These are phyloP conservation scores for Davidsoniella eucalypti DNA, from an alignment of 2,329 filamentous ascomycete species.

Conservation along the genomic window DNA sequence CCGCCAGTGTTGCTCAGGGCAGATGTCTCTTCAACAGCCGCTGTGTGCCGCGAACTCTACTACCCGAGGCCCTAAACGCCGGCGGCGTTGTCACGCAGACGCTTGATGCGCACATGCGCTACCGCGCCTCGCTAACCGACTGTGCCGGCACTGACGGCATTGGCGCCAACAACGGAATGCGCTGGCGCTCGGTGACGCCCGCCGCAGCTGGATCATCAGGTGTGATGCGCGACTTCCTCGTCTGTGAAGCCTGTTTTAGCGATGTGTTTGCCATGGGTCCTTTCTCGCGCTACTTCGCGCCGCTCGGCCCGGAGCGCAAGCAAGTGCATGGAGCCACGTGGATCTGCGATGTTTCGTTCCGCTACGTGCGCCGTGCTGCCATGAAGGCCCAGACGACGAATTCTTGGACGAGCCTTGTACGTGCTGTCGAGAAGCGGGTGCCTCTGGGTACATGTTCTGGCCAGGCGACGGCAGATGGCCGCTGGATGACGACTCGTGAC, in stretches of 20 bases:
- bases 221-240: constrained; percentile 20
- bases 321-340: constrained; percentile 15
- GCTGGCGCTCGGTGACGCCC: constrained; percentile 19
- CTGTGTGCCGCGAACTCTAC: neutral
- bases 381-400: constrained; percentile 14
- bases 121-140: constrained; percentile 16
- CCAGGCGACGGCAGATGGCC: neutral
- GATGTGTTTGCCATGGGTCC: constrained; percentile 18
- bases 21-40: constrained; percentile 7
- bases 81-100: constrained; percentile 8
- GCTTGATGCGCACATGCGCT: constrained; percentile 18
- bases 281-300: constrained; percentile 20
- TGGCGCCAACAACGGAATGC: constrained; percentile 16
- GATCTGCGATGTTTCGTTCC: constrained; percentile 20
- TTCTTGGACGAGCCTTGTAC: constrained; percentile 21
- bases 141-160: constrained; percentile 19
- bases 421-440: constrained; percentile 3
- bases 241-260: constrained; percentile 25
- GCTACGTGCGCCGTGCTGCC: constrained; percentile 16
- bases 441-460: constrained; percentile 2
- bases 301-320: constrained; percentile 17
- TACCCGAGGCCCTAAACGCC: neutral
- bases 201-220: neutral
- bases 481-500: constrained; percentile 13
- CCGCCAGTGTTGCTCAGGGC: neutral